Percentiles rank a stretch among this genome's conserved stretches.
Evolutionary conservation across 163 green algal genomes (phyloP).

Genomic region (Chlamydomonas reinhardtii): DNA sequence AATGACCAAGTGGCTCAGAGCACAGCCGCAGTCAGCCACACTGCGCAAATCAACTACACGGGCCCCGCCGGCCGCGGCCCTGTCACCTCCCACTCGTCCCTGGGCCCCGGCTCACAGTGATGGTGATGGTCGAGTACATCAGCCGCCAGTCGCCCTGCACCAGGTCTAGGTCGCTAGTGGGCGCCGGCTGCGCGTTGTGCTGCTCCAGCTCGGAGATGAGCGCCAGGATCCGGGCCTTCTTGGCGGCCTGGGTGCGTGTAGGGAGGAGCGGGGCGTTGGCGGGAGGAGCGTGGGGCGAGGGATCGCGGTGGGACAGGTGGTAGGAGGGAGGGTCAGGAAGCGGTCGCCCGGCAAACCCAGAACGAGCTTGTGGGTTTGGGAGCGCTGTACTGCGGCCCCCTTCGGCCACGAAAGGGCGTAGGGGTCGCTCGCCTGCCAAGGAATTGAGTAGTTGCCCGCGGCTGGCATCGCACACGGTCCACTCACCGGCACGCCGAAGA

Average conservation of each 20-base stretch:
- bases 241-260: constrained; percentile 48
- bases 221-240: constrained; percentile 61
- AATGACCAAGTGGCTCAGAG: no score
- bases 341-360: not conserved
- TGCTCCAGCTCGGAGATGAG: constrained; percentile 69
- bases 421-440: no score
- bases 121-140: constrained; percentile 87
- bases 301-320: not conserved
- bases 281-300: no score
- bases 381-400: no score
- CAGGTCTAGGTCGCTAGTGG: constrained; percentile 60
- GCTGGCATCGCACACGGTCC: not conserved
- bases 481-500: constrained; percentile 71
- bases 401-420: no score
- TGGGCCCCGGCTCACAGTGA: constrained; percentile 60
- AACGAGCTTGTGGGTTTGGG: no score
- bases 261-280: no score
- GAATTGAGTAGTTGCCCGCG: no score
- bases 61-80: no score
- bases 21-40: no score
- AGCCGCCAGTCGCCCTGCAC: constrained; percentile 79
- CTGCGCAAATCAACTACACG: no score
- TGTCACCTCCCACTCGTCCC: no score
- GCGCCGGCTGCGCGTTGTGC: constrained; percentile 59
- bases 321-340: not conserved